phyloP scores from a whole-genome alignment of 192 early-diverging fungal species.

The Coemansia sp. region DNA sequence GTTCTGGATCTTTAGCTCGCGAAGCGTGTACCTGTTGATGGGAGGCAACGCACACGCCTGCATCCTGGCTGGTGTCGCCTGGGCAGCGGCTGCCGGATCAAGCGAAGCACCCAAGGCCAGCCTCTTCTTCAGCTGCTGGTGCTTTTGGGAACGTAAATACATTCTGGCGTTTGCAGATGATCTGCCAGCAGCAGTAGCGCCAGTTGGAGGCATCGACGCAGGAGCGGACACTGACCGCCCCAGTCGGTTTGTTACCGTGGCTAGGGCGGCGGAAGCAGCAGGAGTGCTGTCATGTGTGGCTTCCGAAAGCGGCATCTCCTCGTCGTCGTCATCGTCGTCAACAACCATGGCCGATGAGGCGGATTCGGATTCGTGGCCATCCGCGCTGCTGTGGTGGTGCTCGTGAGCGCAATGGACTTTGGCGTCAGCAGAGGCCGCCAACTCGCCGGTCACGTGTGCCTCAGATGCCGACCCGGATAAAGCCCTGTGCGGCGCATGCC shows the following conservation, averaged over 20 bases:
- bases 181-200: neutral
- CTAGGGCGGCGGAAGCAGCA: neutral
- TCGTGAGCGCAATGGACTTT: constrained; percentile 1
- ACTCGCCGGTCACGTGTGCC: neutral
- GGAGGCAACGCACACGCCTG: constrained; percentile 57
- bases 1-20: constrained; percentile 79
- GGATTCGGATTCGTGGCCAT: neutral
- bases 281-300: neutral
- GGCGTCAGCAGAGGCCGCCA: neutral
- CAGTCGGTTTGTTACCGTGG: neutral
- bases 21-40: constrained; percentile 81
- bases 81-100: neutral
- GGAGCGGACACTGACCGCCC: constrained; percentile 2
- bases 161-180: neutral
- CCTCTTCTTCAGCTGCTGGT: constrained; percentile 7
- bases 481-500: constrained; percentile 11
- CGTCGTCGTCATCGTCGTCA: neutral
- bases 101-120: neutral
- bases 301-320: neutral
- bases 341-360: constrained; percentile 1
- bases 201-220: neutral
- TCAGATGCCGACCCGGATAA: constrained; percentile 6
- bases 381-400: neutral
- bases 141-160: neutral
- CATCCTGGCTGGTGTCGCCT: neutral